Evolutionary conservation across 768 basidiomycete genomes (phyloP), one percentile per base, ranked within the genome.

Genomic region (Hemileccinum impolitum): DNA sequence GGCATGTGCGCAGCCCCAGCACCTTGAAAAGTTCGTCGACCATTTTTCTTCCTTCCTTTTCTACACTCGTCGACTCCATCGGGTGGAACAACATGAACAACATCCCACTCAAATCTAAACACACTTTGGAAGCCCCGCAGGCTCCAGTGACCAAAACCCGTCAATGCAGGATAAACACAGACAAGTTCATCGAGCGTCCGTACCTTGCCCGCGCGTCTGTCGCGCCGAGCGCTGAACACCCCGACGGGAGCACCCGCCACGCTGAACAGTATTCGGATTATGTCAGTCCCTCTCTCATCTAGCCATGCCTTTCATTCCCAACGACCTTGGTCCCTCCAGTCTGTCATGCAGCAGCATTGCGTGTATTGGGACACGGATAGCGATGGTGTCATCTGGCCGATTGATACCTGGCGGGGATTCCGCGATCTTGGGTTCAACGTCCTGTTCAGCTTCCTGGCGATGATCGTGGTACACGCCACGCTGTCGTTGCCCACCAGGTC

Each of bases 351-450:
- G 50, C 71, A 74, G 39, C 74, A 75, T 50, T 66, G 65, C 55
- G 18, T 61, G 21, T 75, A 72, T 52, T 75, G 72, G 63, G 74
- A 76, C 45, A 55, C 48, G 8, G 70, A 75, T 52, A 26, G 51
- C 4, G 75, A 78, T 45, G 72, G 73, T 3, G 48, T 75, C 39
- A 70, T 78, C 43, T 76, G 72, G 71, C 75, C 75, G 4, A 46
- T 54, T 11, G 73, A 76, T 44, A 77, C 75, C 8, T 75, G 62
- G 58, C 52, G 56, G 7, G 73, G 70, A 14, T 72, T 75, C 56
- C 66, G 68, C 49, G 64, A 65, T 23, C 66, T 77, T 25, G 70
- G 72, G 7, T 77, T 72, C 67, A 64, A 67, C 44, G n/a, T 72
- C 41, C 47, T 73, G 39, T 64, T 75, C 47, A 55, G 62, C 47